A percentile compares a stretch with the other conserved stretches of the same genome.
Conservation (phyloP, 768 basidiomycete species). For the Amanita jacksonii region DNA sequence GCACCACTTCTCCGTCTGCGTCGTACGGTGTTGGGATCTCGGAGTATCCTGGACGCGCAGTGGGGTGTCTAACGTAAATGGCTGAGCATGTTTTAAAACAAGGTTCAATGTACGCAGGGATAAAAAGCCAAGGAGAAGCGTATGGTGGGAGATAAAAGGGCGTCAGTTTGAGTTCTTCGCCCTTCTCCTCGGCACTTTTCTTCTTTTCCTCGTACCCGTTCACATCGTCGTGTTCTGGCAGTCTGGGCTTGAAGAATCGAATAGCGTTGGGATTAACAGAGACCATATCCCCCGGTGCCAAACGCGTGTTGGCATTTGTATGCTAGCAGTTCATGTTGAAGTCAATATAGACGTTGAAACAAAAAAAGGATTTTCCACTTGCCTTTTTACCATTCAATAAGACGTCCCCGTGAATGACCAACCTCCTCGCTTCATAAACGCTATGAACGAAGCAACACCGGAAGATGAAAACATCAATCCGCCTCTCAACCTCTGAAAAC, state of each 20-base stretch:
- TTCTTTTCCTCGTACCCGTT: conserved; percentile 14
- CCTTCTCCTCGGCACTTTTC: conserved; percentile 8
- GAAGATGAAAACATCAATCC: conserved; percentile 90
- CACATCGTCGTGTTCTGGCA: conserved; percentile 27
- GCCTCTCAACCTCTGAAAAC: conserved; percentile 88
- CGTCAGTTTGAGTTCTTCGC: conserved; percentile 29
- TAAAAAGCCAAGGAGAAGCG: conserved; percentile 86
- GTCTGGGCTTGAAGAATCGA: conserved; percentile 48
- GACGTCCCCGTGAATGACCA: conserved; percentile 84
- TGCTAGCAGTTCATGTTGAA: conserved; percentile 45
- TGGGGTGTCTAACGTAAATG: conserved; percentile 70
- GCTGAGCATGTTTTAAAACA: conserved; percentile 22
- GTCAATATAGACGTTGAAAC: not conserved
- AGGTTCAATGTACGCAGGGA: conserved; percentile 83
- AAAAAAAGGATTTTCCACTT: no score
- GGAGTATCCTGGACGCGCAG: conserved; percentile 90
- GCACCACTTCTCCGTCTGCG: conserved; percentile 88
- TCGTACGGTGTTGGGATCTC: conserved; percentile 96
- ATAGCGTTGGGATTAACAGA: conserved; percentile 79
- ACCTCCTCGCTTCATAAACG: conserved; percentile 79
- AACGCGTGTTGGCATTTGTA: conserved; percentile 72
- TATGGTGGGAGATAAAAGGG: conserved; percentile 83
- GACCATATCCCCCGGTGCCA: conserved; percentile 93
- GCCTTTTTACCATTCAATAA: conserved; percentile 85
- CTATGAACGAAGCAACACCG: conserved; percentile 80